Evolutionary conservation across 768 basidiomycete genomes (phyloP).

Genomic region (Tulasnella sp.): DNA sequence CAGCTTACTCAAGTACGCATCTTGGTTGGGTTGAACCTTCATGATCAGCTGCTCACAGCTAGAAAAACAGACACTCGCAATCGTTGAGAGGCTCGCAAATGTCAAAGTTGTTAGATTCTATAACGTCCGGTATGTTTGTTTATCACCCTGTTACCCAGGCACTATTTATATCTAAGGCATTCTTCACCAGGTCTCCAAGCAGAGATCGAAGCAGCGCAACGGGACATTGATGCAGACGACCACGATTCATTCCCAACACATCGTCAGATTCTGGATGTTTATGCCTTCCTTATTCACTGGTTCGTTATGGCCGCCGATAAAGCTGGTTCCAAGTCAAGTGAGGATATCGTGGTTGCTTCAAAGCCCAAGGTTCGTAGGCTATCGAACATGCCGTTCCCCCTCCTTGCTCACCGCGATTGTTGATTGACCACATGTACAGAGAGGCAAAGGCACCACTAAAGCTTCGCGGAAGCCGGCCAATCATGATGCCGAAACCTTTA

Average conservation of each 20-base stretch:
- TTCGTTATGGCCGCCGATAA: conserved; percentile 82
- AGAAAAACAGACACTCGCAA: conserved; percentile 52
- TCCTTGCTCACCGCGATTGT: neutral
- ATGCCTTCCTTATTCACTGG: conserved; percentile 91
- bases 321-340: conserved; percentile 59
- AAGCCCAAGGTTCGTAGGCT: conserved; percentile 39
- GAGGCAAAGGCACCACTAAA: conserved; percentile 50
- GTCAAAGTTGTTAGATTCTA: conserved; percentile 85
- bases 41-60: conserved; percentile 18
- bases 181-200: conserved; percentile 54
- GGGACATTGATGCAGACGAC: conserved; percentile 67
- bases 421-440: conserved; percentile 49
- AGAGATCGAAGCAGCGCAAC: conserved; percentile 71
- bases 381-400: neutral
- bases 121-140: conserved; percentile 57
- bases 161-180: neutral
- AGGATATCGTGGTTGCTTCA: conserved; percentile 50
- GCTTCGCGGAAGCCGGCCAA: conserved; percentile 46
- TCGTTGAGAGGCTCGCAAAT: conserved; percentile 65
- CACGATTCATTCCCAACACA: conserved; percentile 62
- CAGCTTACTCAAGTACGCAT: conserved; percentile 68
- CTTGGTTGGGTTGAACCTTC: neutral
- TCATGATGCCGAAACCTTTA: conserved; percentile 51
- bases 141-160: neutral
- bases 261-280: conserved; percentile 82